A percentile compares a stretch with the other conserved stretches of the same genome.
Conservation (phyloP, 805 yeast species). For the Yamadazyma olivae region DNA sequence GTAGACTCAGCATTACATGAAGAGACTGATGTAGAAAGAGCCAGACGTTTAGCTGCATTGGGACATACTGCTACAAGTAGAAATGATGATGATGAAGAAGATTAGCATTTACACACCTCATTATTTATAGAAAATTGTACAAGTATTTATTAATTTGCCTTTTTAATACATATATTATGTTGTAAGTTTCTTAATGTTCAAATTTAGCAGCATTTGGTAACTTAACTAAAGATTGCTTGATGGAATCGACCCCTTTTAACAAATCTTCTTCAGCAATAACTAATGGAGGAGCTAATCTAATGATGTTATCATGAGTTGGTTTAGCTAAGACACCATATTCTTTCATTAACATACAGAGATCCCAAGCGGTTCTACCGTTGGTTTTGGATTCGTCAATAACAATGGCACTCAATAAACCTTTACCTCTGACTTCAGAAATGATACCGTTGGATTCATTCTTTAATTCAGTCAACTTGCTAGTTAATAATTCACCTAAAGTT, state of each 20-base stretch:
- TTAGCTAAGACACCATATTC: constrained; percentile 88
- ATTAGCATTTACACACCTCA: constrained; percentile 12
- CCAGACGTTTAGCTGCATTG: constrained; percentile 58
- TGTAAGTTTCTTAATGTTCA: constrained; percentile 28
- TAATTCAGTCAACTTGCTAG: constrained; percentile 53
- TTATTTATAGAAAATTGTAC: background rate
- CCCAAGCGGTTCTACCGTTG: constrained; percentile 94
- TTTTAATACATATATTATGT: background rate
- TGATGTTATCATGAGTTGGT: constrained; percentile 94
- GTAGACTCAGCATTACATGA: constrained; percentile 19
- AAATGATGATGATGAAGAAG: constrained; percentile 50
- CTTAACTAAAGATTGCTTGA: constrained; percentile 53
- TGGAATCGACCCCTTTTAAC: constrained; percentile 73
- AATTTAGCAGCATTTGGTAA: constrained; percentile 54
- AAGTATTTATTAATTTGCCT: background rate
- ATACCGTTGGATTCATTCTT: constrained; percentile 50
- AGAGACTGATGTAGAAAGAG: constrained; percentile 67
- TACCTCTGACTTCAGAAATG: constrained; percentile 70
- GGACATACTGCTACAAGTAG: constrained; percentile 42
- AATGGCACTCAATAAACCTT: constrained; percentile 85
- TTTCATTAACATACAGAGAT: constrained; percentile 85
- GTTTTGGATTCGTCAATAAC: constrained; percentile 84
- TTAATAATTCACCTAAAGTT: constrained; percentile 67
- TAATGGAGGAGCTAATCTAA: constrained; percentile 94
- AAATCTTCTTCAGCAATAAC: constrained; percentile 87